A percentile compares a stretch with the other conserved stretches of the same genome.
phyloP scores from a whole-genome alignment of 1,139 yeast species.

The Debaryomyces singareniensis region DNA sequence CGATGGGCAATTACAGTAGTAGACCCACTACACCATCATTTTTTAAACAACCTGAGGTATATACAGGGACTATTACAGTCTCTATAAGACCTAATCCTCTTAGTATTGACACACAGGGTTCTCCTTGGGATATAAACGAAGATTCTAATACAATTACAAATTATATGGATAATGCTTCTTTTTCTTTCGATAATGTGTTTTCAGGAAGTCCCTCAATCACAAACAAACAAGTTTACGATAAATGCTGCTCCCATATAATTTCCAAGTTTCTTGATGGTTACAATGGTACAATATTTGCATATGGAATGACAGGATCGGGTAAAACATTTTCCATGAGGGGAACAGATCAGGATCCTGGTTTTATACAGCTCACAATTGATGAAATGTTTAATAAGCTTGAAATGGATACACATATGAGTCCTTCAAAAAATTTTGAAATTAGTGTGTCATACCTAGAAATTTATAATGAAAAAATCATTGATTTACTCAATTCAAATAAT shows the following conservation, averaged over 20 bases:
- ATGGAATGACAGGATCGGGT: constrained; percentile 96
- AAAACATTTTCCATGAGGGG: constrained; percentile 93
- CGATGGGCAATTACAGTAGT: constrained; percentile 24
- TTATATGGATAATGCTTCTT: constrained; percentile 46
- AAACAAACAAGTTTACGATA: constrained; percentile 57
- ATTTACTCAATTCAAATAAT: constrained; percentile 41
- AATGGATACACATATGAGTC: constrained; percentile 9
- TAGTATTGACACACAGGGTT: constrained; percentile 17
- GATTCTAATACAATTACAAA: constrained; percentile 39
- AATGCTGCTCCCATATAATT: constrained; percentile 58
- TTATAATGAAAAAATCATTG: constrained; percentile 81
- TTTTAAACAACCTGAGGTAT: constrained; percentile 25
- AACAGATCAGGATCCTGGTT: constrained; percentile 58
- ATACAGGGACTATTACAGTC: constrained; percentile 46
- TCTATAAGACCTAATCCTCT: constrained; percentile 51
- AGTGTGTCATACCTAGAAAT: constrained; percentile 77
- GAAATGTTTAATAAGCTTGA: constrained; percentile 55
- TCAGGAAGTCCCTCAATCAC: constrained; percentile 33
- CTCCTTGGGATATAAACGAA: constrained; percentile 41
- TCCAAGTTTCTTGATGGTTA: constrained; percentile 63
- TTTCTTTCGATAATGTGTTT: constrained; percentile 74
- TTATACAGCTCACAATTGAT: constrained; percentile 67
- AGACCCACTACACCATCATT: constrained; percentile 38
- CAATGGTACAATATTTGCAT: constrained; percentile 87
- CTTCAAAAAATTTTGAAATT: constrained; percentile 33